phyloP scores from a whole-genome alignment of 2,329 filamentous ascomycete genomes.

The Aspergillus oerlinghausenensis region DNA sequence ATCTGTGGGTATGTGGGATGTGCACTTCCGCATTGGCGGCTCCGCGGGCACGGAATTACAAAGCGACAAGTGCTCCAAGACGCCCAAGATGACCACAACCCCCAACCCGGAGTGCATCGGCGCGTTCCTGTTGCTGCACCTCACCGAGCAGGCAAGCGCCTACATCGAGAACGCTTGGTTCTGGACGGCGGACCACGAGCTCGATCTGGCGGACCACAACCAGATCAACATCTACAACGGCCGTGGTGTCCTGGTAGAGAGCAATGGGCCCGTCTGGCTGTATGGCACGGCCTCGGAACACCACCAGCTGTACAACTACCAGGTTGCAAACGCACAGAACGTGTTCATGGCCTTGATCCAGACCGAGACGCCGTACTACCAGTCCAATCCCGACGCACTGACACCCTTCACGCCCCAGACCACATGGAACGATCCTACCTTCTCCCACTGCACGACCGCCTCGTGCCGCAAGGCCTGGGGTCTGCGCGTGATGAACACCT shows the following conservation, averaged over 20 bases:
- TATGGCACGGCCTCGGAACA: slow-evolving; percentile 68
- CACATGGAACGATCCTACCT: slow-evolving; percentile 56
- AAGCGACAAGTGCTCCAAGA: slow-evolving; percentile 74
- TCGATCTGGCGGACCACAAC: slow-evolving; percentile 66
- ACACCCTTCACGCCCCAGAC: slow-evolving; percentile 40
- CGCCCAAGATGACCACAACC: slow-evolving; percentile 57
- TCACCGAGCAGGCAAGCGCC: slow-evolving; percentile 54
- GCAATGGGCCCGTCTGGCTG: slow-evolving; percentile 73
- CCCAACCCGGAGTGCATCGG: slow-evolving; percentile 67
- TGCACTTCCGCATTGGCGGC: slow-evolving; percentile 91
- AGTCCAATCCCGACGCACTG: slow-evolving; percentile 71
- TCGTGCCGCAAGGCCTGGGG: slow-evolving; percentile 72
- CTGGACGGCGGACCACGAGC: slow-evolving; percentile 87
- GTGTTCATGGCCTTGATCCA: slow-evolving; percentile 82
- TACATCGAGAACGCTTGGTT: slow-evolving; percentile 90
- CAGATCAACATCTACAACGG: slow-evolving; percentile 78
- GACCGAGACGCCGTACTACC: slow-evolving; percentile 81
- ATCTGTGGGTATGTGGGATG: slow-evolving; percentile 81
- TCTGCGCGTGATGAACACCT: slow-evolving; percentile 64
- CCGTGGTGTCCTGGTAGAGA: slow-evolving; percentile 77
- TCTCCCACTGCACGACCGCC: slow-evolving; percentile 54
- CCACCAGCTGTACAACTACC: slow-evolving; percentile 69
- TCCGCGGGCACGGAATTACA: slow-evolving; percentile 79
- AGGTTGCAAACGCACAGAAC: slow-evolving; percentile 70
- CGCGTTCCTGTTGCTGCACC: slow-evolving; percentile 61